Base-by-base conservation (phyloP, 108 stramenopile species). In the Fragilariopsis cylindrus region DNA sequence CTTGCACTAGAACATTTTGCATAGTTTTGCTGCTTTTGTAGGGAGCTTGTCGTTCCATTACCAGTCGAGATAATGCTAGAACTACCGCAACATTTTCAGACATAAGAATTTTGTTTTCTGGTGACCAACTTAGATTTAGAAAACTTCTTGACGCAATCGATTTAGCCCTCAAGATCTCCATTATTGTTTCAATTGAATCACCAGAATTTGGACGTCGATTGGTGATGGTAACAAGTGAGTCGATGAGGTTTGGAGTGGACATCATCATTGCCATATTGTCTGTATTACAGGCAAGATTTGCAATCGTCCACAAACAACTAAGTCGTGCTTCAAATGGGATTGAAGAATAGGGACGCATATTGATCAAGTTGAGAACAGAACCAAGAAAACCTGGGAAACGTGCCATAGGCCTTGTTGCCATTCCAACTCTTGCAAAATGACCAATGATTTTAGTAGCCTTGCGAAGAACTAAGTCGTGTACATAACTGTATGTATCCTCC, bases 251-350 rank as follows among this genome's bases (percentile, higher is more conserved):
- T 44, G 85, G 85, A n/a, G 80, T 72, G 39, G 74, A 70, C 7
- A 82, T 80, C 85, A 89, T 86, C 84, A 86, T 85, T 46, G 76
- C 73, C 88, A 89, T 89, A 56, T 87, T 89, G 16, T 89, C 84
- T 48, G 79, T 56, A 73, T 86, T 83, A 71, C 88, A 89, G 8
- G 85, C 88, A n/a, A 89, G 67, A 41, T 86, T 86, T 30, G 85
- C 85, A 47, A 89, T 76, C 4, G 76, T 77, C 88, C 88, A 89
- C 21, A 89, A 62, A 44, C 80, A 82, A 50, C 84, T 82, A 4
- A 89, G 58, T 9, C 88, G 69, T 7, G 83, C 76, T 66, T 89
- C 80, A 43, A 71, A 78, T 2, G 88, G 85, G 11, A 89, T 64
- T 1, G 40, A 40, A 11, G 49, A 60, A 52, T 75, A 71, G 3